Conservation (phyloP, 2,329 filamentous ascomycete genomes). For the Neonectria hederae region DNA sequence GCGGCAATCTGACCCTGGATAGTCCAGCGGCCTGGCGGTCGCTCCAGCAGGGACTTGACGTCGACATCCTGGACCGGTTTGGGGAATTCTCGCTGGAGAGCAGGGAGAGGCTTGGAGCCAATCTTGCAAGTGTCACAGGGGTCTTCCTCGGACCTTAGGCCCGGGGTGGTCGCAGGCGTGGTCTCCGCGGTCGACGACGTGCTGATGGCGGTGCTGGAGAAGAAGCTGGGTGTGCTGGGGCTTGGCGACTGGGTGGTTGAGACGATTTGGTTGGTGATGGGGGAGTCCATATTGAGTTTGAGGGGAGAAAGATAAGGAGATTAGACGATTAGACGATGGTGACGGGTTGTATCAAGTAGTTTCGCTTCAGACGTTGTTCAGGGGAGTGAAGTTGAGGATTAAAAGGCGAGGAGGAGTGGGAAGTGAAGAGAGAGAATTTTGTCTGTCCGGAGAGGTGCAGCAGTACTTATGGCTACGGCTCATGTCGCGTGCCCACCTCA, state of each 20-base stretch:
- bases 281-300: conserved; percentile 17
- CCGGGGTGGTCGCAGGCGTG: conserved; percentile 36
- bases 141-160: conserved; percentile 29
- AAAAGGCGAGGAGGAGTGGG: neutral
- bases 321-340: neutral
- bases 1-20: conserved; percentile 50
- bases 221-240: conserved; percentile 33
- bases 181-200: conserved; percentile 36
- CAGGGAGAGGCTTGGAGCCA: conserved; percentile 46
- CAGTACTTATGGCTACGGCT: neutral
- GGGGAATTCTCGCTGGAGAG: conserved; percentile 51
- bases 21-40: conserved; percentile 55
- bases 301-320: neutral
- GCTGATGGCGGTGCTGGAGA: conserved; percentile 26
- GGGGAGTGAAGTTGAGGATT: neutral
- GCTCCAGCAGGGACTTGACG: conserved; percentile 54
- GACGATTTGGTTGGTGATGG: conserved; percentile 20
- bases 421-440: conserved; percentile 8
- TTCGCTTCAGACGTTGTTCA: neutral
- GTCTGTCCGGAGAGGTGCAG: conserved; percentile 5
- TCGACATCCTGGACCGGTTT: conserved; percentile 52
- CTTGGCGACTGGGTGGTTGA: conserved; percentile 27
- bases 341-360: neutral
- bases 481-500: conserved; percentile 15
- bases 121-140: conserved; percentile 22